Evolutionary conservation across 1,284 basidiomycete genomes (phyloP).

Genomic region (Boletus mariae): DNA sequence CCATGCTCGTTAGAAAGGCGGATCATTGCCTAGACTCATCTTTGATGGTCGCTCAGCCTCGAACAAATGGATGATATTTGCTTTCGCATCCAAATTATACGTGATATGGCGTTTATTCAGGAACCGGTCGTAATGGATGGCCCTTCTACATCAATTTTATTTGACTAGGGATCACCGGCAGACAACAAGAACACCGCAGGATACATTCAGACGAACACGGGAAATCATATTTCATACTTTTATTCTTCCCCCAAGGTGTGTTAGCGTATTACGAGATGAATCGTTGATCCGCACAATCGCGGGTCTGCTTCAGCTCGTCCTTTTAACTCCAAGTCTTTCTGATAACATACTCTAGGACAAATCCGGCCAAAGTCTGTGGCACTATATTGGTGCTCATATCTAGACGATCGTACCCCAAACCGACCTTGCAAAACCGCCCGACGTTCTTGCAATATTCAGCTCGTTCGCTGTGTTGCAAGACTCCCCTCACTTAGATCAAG

Average conservation of each 20-base stretch:
- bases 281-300: too few relatives aligned
- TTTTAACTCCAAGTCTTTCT: background rate
- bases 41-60: constrained; percentile 28
- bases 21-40: background rate
- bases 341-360: constrained; percentile 29
- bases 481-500: too few relatives aligned
- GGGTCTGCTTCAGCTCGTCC: background rate
- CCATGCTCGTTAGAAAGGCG: constrained; percentile 32
- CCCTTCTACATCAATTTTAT: constrained; percentile 39
- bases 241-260: constrained; percentile 41
- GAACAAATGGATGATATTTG: constrained; percentile 31
- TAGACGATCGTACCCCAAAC: constrained; percentile 33
- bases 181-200: constrained; percentile 32
- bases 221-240: constrained; percentile 44
- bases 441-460: too few relatives aligned
- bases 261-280: background rate
- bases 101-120: constrained; percentile 45
- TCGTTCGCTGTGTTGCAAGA: too few relatives aligned
- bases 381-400: constrained; percentile 42
- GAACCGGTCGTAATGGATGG: constrained; percentile 53
- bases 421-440: too few relatives aligned
- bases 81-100: constrained; percentile 36
- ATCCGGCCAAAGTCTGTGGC: constrained; percentile 34
- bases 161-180: constrained; percentile 47
- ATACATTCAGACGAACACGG: constrained; percentile 33